Base-by-base conservation (phyloP, 1,284 basidiomycete species). In the Ceratobasidium sp. region DNA sequence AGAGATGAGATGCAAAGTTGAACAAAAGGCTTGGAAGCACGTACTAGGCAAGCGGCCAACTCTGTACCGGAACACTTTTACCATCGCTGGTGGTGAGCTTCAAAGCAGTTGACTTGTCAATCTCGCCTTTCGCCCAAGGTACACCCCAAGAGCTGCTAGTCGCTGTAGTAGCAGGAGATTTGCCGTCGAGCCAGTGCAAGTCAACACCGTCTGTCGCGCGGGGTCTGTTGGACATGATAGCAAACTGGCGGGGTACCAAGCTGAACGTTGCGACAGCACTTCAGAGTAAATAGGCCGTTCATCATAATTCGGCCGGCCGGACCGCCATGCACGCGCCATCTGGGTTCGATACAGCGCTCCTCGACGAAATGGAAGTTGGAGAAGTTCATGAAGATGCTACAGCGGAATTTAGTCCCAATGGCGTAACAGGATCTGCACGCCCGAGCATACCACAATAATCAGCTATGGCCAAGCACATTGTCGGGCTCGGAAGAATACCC, bases 21-120 rank as follows among this genome's bases (percentile, higher is more conserved):
- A 42, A 18, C 23, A 20, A 33, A 39, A 75, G 40, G 42, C 28
- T 42, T 69, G 72, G 12, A 4, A 49, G 42, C 5, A 83, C 85
- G 53, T 67, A 86, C 86, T 84, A 87, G 72, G 86, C 86, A 67
- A 87, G 79, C 4, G 86, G 86, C 86, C 86, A 87, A 18, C 83
- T 86, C 79, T 87, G 86, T 13, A 87, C 78, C 2, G 86, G 85
- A 12, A 87, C 78, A 20, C 82, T 77, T 33, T 82, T 81, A 28
- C 85, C 85, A 28, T 80, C 81, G 10, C 82, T 81, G 6, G 80
- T 81, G 33, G 73, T 78, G 1, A 84, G 81, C 18, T 82, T 79
- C 40, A 87, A 83, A 5, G 87, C 82, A 1, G 86, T 87, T 13
- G 86, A 87, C 77, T 83, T 85, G 81, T 87, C 85, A 44, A 87